A percentile compares a stretch with the other conserved stretches of the same genome.
phyloP scores from a whole-genome alignment of 2,329 filamentous ascomycete genomes.

The Phaeosphaeria sp. region DNA sequence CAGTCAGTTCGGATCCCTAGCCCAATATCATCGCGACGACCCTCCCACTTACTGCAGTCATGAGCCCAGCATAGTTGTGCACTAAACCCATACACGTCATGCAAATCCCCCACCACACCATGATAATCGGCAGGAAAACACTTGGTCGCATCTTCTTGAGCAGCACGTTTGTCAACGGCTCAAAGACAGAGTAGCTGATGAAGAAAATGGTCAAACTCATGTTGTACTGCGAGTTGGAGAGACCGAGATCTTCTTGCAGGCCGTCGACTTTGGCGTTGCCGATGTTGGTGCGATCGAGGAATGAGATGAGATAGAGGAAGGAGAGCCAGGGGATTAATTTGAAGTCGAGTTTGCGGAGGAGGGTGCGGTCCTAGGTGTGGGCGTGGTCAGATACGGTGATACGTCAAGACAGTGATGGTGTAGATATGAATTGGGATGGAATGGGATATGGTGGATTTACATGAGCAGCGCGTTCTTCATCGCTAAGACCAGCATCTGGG shows the following conservation, averaged over 20 bases:
- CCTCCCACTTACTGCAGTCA: slow-evolving; percentile 58
- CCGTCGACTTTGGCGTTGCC: slow-evolving; percentile 72
- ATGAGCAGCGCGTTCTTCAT: slow-evolving; percentile 66
- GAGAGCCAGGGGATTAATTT: slow-evolving; percentile 71
- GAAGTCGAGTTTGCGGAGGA: slow-evolving; percentile 68
- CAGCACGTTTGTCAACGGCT: slow-evolving; percentile 78
- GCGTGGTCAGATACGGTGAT: neutral
- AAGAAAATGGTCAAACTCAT: slow-evolving; percentile 83
- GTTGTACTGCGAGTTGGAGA: slow-evolving; percentile 74
- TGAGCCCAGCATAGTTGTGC: slow-evolving; percentile 67
- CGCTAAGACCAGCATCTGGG: slow-evolving; percentile 69
- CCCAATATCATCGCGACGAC: neutral
- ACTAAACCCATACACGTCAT: slow-evolving; percentile 75
- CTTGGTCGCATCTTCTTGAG: slow-evolving; percentile 79
- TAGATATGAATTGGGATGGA: neutral
- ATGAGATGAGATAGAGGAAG: slow-evolving; percentile 75
- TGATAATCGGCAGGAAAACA: slow-evolving; percentile 81
- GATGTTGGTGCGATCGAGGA: slow-evolving; percentile 76
- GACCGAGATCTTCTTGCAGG: slow-evolving; percentile 63
- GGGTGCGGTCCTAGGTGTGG: slow-evolving; percentile 61
- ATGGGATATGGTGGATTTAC: slow-evolving; percentile 48
- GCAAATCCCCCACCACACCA: slow-evolving; percentile 68
- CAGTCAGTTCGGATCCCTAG: neutral
- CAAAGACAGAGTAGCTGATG: slow-evolving; percentile 81
- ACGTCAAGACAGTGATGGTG: too few species aligned